phyloP scores from a whole-genome alignment of 2,329 filamentous ascomycete genomes.

The Pyrenophora graminea region DNA sequence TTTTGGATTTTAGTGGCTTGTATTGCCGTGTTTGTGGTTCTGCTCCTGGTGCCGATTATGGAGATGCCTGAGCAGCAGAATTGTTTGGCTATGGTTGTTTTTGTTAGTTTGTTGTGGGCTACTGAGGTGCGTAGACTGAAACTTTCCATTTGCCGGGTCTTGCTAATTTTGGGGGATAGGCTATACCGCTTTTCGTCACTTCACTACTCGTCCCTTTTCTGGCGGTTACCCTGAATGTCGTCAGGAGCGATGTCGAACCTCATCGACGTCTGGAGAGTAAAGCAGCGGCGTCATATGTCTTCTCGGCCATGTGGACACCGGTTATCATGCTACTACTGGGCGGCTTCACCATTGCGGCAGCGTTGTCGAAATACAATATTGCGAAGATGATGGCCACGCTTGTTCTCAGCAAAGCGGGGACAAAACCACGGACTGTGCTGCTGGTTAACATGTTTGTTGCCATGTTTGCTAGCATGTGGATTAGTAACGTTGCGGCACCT shows the following conservation, averaged over 20 bases:
- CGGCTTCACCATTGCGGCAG: constrained; percentile 93
- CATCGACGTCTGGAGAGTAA: constrained; percentile 76
- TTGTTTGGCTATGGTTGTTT: constrained; percentile 88
- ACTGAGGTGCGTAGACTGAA: constrained; percentile 68
- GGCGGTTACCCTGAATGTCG: constrained; percentile 82
- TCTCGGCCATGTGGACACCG: constrained; percentile 97
- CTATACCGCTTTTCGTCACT: constrained; percentile 95
- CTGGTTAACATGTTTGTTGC: constrained; percentile 99
- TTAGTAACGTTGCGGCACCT: constrained; percentile 95
- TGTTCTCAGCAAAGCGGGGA: constrained; percentile 93
- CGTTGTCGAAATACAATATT: constrained; percentile 94
- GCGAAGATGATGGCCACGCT: constrained; percentile 97
- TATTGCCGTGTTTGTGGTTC: constrained; percentile 70
- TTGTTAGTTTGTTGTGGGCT: constrained; percentile 93
- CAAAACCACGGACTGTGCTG: constrained; percentile 83
- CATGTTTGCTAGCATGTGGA: constrained; percentile 98
- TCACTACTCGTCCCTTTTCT: constrained; percentile 92
- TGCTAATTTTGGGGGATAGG: constrained; percentile 55
- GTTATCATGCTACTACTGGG: constrained; percentile 98
- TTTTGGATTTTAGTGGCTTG: constrained; percentile 76
- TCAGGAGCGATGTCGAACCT: constrained; percentile 74
- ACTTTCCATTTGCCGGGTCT: not conserved
- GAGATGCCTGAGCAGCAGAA: constrained; percentile 89
- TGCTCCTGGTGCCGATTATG: constrained; percentile 82
- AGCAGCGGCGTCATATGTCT: constrained; percentile 80